Percentiles rank a stretch among this genome's conserved stretches.
phyloP scores from a whole-genome alignment of 176 grass and related monocot genomes.

The Paspalum vaginatum region DNA sequence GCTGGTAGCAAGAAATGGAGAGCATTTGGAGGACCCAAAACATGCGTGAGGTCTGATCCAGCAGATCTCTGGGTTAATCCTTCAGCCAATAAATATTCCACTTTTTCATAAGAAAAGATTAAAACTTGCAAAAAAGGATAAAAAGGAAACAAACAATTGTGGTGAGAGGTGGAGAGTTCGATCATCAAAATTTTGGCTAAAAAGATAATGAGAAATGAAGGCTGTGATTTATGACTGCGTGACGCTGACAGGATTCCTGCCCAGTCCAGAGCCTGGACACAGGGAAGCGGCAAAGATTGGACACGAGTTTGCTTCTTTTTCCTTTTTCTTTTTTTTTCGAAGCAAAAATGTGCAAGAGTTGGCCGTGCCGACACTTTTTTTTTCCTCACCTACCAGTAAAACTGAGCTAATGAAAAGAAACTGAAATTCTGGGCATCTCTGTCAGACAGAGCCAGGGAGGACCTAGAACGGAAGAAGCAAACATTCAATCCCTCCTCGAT shows the following conservation, averaged over 20 bases:
- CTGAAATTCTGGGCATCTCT: background rate
- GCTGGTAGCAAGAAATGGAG: conserved; percentile 28
- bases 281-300: conserved; percentile 41
- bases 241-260: conserved; percentile 54
- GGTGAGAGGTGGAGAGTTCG: conserved; percentile 1
- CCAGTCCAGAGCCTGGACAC: conserved; percentile 25
- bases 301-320: background rate
- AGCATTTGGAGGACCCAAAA: background rate
- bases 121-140: conserved; percentile 5
- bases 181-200: conserved; percentile 19
- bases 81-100: background rate
- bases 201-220: background rate
- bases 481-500: conserved; percentile 45
- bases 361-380: conserved; percentile 43
- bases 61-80: conserved; percentile 37
- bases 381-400: background rate
- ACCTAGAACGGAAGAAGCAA: conserved; percentile 30
- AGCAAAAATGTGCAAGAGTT: conserved; percentile 36
- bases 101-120: background rate
- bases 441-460: background rate
- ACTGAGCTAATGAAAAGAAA: conserved; percentile 25
- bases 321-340: no score
- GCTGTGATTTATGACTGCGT: conserved; percentile 12
- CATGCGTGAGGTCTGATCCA: background rate
- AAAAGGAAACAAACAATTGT: background rate